phyloP scores from a whole-genome alignment of 2,329 filamentous ascomycete species.

The Aspergillus costaricaensis region DNA sequence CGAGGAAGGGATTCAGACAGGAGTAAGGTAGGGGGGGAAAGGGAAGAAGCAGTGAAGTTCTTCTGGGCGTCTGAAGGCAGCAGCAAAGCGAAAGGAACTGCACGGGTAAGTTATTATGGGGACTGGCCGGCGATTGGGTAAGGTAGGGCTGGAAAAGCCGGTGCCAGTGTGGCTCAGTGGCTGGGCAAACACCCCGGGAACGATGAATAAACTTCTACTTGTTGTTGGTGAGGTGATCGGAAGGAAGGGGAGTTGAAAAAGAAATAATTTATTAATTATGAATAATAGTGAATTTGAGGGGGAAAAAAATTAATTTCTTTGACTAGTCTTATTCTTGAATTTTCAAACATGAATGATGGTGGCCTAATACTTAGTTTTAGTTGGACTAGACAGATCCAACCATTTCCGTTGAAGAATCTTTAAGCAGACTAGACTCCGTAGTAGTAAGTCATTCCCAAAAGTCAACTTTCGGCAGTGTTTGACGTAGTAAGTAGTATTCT shows the following conservation, averaged over 20 bases:
- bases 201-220: not conserved
- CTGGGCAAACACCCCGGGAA: constrained; percentile 17
- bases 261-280: not conserved
- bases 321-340: no score
- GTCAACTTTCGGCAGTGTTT: not conserved
- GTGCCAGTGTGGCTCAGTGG: not conserved
- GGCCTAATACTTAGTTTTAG: no score
- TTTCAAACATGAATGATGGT: no score
- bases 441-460: not conserved
- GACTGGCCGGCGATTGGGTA: constrained; percentile 15
- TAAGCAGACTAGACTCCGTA: not conserved
- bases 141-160: not conserved
- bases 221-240: not conserved
- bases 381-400: not conserved
- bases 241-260: not conserved
- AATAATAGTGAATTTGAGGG: not conserved
- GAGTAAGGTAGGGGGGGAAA: constrained; percentile 15
- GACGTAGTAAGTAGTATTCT: not conserved
- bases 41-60: constrained; percentile 11
- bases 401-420: not conserved
- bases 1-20: constrained; percentile 11
- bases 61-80: constrained; percentile 23
- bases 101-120: constrained; percentile 16
- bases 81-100: constrained; percentile 21
- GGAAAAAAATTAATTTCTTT: not conserved